Evolutionary conservation across 129 eudicot genomes (phyloP).

Genomic region (Tagetes erecta): DNA sequence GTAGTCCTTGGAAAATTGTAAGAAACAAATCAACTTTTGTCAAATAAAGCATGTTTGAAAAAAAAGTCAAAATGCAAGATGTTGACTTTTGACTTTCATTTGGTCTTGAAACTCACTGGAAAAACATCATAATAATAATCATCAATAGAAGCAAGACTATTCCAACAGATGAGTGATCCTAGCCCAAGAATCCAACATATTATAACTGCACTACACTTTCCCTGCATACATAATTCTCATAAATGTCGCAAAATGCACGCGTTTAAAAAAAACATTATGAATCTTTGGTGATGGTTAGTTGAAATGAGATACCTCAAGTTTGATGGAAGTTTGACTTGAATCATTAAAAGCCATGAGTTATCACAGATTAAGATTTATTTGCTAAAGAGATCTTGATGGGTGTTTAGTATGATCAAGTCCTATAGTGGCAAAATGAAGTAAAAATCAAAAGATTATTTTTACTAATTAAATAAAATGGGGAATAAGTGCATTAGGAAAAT

Average conservation of each 20-base stretch:
- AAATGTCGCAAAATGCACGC: background rate
- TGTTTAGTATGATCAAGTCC: background rate
- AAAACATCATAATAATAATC: conserved; percentile 55
- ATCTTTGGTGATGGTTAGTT: background rate
- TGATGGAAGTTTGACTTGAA: conserved; percentile 21
- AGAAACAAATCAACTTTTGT: background rate
- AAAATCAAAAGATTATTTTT: background rate
- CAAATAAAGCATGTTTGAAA: background rate
- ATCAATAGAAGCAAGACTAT: conserved; percentile 45
- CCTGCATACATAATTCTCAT: conserved; percentile 33
- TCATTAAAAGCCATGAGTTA: conserved; percentile 22
- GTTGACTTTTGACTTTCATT: conserved; percentile 23
- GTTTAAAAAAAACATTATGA: background rate
- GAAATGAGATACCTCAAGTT: conserved; percentile 43
- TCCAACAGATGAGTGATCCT: conserved; percentile 57
- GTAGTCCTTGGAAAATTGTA: conserved; percentile 37
- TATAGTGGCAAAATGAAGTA: conserved; percentile 3
- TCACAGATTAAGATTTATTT: background rate
- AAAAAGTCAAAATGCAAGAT: background rate
- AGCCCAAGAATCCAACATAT: conserved; percentile 59
- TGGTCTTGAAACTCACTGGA: conserved; percentile 38
- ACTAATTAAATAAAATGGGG: background rate
- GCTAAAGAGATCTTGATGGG: background rate
- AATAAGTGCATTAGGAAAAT: background rate
- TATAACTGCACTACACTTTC: conserved; percentile 34